Base-by-base conservation (phyloP, 345 rosid genomes). In the Psidium guajava region DNA sequence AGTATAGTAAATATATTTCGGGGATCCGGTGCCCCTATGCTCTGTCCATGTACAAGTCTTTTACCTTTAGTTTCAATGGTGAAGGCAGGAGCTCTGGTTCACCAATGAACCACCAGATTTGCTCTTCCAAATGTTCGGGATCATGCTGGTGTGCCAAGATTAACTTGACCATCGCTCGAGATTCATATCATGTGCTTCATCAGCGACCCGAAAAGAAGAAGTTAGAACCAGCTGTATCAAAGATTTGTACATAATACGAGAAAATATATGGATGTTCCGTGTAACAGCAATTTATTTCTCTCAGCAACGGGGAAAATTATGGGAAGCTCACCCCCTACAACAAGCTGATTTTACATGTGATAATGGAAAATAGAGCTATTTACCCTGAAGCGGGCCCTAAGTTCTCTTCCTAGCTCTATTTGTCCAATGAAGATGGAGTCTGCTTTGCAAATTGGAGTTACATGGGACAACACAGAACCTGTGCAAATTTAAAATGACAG, bases 61-160 rank as follows among this genome's bases (percentile, higher is more conserved):
- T 1, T 58, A 0, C 32, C 12, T n/a, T 3, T 0, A 58, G 3
- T 28, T 58, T 58, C 69, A 12, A n/a, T n/a, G 32, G 32, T 58
- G 69, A 58, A n/a, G 0, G 0, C 8, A n/a, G n/a, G 32, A 58
- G 13, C 32, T 25, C n/a, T 25, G 28, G 11, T 24, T 44, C 8
- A 5, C 8, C 8, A 8, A 11, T 57, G 15, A 57, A 57, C 28
- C 28, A 57, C 6, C 12, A 58, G 14, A 3, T 58, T 58, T 58
- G 28, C 69, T 58, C 32, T n/a, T 28, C 6, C 69, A 58, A 58
- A 27, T 58, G 18, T 64, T 64, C 4, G 9, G 11, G 44, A 22
- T 32, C 12, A 36, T 16, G 42, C 42, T 28, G 32, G 22, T 7
- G 22, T 16, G 22, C 5, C 42, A 28, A 8, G 22, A 15, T 64